Evolutionary conservation across 352 stramenopile species (phyloP).

Genomic region (Phytophthora macrochlamydospora): DNA sequence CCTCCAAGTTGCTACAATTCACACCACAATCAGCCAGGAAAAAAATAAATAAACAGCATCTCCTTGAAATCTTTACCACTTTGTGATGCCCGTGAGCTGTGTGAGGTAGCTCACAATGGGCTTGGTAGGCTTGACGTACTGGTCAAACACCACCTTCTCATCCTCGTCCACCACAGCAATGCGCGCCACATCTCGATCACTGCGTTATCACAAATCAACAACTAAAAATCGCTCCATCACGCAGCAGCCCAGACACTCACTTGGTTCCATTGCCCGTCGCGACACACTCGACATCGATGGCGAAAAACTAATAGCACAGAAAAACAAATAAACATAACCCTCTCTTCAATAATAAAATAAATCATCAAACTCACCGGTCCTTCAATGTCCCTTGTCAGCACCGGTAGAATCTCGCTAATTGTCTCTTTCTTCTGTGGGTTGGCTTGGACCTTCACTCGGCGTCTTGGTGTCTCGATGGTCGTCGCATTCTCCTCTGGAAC

Average conservation of each 20-base stretch:
- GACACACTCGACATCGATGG: conserved; percentile 94
- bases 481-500: conserved; percentile 24
- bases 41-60: not conserved
- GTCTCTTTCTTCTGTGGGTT: conserved; percentile 74
- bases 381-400: conserved; percentile 79
- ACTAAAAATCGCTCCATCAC: not conserved
- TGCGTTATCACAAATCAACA: conserved; percentile 21
- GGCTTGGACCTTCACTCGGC: conserved; percentile 66
- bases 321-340: not conserved
- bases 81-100: conserved; percentile 87
- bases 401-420: conserved; percentile 78
- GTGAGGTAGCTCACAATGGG: conserved; percentile 92
- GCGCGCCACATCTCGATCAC: conserved; percentile 88
- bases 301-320: conserved; percentile 74
- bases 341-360: conserved; percentile 1
- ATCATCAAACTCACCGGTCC: conserved; percentile 46
- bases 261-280: conserved; percentile 82
- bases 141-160: conserved; percentile 86
- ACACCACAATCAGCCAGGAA: conserved; percentile 1
- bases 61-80: conserved; percentile 45
- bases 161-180: conserved; percentile 91
- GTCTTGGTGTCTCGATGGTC: conserved; percentile 15
- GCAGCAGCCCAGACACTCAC: conserved; percentile 36
- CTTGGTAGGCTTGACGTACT: conserved; percentile 88
- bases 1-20: conserved; percentile 57